Percentiles rank a stretch among this genome's conserved stretches.
Conservation (phyloP, 495 filamentous ascomycete genomes). For the Cercophora sp. region DNA sequence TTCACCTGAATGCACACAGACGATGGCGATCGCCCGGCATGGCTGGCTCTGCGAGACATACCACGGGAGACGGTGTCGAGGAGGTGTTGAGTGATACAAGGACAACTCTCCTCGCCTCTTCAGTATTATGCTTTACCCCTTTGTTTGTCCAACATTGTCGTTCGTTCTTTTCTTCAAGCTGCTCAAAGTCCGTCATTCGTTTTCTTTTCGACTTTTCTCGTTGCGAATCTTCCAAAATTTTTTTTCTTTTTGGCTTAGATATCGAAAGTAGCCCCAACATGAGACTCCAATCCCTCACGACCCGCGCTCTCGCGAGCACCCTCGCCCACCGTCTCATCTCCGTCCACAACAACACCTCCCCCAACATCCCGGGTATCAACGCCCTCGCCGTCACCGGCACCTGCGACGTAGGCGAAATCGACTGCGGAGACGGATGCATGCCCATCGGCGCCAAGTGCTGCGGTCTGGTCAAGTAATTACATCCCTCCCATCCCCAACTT, state of each 20-base stretch:
- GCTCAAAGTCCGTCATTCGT: not conserved
- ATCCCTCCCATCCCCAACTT: not conserved
- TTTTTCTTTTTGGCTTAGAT: not conserved
- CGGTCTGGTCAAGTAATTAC: not conserved
- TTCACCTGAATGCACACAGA: not conserved
- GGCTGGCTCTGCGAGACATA: too few relatives aligned
- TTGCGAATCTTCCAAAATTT: not conserved
- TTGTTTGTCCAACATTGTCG: not conserved
- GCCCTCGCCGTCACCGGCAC: not conserved
- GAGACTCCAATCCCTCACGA: not conserved
- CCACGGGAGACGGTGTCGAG: too few relatives aligned
- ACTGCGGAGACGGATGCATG: not conserved
- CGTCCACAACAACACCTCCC: not conserved
- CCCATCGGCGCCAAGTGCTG: not conserved
- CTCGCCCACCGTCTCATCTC: not conserved
- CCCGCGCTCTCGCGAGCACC: not conserved
- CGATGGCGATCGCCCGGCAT: not conserved
- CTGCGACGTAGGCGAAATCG: not conserved
- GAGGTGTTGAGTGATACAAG: not conserved
- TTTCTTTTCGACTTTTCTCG: not conserved
- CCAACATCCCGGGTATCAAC: not conserved
- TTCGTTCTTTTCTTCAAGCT: not conserved
- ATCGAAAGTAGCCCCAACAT: not conserved
- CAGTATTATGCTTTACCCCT: not conserved
- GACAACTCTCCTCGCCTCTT: not conserved